Conservation (phyloP, 257 asterid species). For the Solanum arcanum region DNA sequence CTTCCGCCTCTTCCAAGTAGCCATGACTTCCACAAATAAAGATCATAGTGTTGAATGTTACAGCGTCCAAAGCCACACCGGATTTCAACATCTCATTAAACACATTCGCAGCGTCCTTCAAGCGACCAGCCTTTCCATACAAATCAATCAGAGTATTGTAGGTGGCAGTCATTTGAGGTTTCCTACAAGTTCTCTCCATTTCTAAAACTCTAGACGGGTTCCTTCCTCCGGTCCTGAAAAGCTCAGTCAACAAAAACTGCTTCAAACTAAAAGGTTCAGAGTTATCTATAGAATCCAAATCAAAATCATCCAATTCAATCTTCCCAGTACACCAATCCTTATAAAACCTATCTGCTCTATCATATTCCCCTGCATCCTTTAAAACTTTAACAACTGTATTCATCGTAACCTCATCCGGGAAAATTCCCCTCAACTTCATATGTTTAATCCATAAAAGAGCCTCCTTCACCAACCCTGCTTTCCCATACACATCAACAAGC, state of each 20-base stretch:
- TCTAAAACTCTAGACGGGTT: conserved; percentile 11
- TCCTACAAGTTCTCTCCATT: conserved; percentile 26
- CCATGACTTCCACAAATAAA: conserved; percentile 73
- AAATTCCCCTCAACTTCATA: conserved; percentile 74
- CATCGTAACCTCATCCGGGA: conserved; percentile 92
- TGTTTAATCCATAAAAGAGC: conserved; percentile 85
- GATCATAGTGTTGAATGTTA: conserved; percentile 90
- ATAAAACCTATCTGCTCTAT: conserved; percentile 58
- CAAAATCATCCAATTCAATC: conserved; percentile 57
- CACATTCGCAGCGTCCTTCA: conserved; percentile 70
- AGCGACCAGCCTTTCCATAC: conserved; percentile 82
- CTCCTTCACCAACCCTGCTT: conserved; percentile 82
- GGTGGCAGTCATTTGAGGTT: conserved; percentile 59
- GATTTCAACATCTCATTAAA: conserved; percentile 72
- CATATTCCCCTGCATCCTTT: conserved; percentile 74
- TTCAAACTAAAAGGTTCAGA: conserved; percentile 50
- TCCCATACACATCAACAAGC: conserved; percentile 96
- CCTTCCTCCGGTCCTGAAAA: conserved; percentile 70
- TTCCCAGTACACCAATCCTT: conserved; percentile 73
- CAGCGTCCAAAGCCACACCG: conserved; percentile 61
- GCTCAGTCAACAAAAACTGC: conserved; percentile 71
- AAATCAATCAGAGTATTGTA: conserved; percentile 84
- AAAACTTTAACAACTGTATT: conserved; percentile 72
- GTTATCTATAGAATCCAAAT: conserved; percentile 49
- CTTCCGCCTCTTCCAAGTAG: conserved; percentile 69